Conservation (phyloP, 2,329 filamentous ascomycete species). For the Aureobasidium sp. region DNA sequence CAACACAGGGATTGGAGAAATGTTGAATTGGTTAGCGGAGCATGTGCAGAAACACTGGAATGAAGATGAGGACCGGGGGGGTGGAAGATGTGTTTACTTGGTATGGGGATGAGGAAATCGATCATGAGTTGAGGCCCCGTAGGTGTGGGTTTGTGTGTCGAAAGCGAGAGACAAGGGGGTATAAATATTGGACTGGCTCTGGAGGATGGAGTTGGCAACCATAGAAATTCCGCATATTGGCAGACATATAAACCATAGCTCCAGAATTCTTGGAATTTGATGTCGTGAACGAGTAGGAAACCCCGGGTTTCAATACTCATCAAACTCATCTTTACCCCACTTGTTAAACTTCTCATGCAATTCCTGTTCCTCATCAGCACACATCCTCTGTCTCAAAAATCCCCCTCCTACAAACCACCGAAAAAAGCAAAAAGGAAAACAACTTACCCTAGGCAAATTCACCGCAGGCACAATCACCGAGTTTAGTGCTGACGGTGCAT, state of each 20-base stretch:
- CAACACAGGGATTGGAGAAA: not conserved
- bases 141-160: not conserved
- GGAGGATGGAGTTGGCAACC: too few relatives aligned
- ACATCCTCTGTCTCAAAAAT: not conserved
- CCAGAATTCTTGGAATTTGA: too few relatives aligned
- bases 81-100: not conserved
- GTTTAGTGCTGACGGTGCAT: slow-evolving; percentile 87
- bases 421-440: too few relatives aligned
- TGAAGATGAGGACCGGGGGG: not conserved
- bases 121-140: not conserved
- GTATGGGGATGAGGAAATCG: not conserved
- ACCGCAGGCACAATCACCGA: slow-evolving; percentile 90
- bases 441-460: slow-evolving; percentile 73
- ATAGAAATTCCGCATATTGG: too few relatives aligned
- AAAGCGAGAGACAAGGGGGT: too few relatives aligned
- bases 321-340: slow-evolving; percentile 94
- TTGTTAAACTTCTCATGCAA: slow-evolving; percentile 99
- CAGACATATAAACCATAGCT: too few relatives aligned
- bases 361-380: slow-evolving; percentile 45
- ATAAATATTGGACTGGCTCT: too few relatives aligned
- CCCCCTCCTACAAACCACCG: too few relatives aligned
- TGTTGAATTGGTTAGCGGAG: not conserved
- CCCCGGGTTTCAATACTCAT: not conserved
- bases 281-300: too few relatives aligned
- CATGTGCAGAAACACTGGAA: not conserved